These are phyloP conservation scores for Tribonema minus DNA, from an alignment of 108 stramenopile genomes.

Conservation along the genomic window DNA sequence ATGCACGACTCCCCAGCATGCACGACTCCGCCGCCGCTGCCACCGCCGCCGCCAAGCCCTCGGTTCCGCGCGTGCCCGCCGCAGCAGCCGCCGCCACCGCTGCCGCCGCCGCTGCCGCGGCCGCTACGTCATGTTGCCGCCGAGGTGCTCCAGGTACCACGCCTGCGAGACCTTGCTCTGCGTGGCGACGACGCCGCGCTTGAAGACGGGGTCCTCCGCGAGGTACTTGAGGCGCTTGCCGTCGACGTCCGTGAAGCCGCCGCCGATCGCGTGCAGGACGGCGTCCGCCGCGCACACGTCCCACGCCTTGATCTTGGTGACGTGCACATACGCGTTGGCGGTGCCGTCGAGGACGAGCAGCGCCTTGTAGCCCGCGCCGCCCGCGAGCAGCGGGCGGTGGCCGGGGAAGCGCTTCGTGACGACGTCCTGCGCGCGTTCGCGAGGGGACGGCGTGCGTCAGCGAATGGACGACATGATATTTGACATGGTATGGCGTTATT, in stretches of 20 bases:
- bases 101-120: too few relatives aligned
- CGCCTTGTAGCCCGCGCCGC: conserved; percentile 41
- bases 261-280: conserved; percentile 33
- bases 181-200: conserved; percentile 17
- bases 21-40: too few relatives aligned
- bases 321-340: conserved; percentile 41
- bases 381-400: conserved; percentile 12
- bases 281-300: conserved; percentile 47
- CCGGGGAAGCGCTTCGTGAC: conserved; percentile 12
- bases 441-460: too few relatives aligned
- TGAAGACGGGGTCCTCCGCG: conserved; percentile 6
- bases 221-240: conserved; percentile 15
- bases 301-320: conserved; percentile 42
- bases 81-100: too few relatives aligned
- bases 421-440: conserved; percentile 11
- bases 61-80: too few relatives aligned
- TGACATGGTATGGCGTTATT: too few relatives aligned
- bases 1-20: too few relatives aligned
- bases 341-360: conserved; percentile 28
- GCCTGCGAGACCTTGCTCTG: background rate
- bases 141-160: conserved; percentile 2
- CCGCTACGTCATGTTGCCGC: conserved; percentile 7
- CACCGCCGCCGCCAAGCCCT: too few relatives aligned
- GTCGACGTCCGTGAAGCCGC: conserved; percentile 37
- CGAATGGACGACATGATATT: too few relatives aligned